Evolutionary conservation across 2,329 filamentous ascomycete species (phyloP).

Genomic region (Penicillium olsonii): DNA sequence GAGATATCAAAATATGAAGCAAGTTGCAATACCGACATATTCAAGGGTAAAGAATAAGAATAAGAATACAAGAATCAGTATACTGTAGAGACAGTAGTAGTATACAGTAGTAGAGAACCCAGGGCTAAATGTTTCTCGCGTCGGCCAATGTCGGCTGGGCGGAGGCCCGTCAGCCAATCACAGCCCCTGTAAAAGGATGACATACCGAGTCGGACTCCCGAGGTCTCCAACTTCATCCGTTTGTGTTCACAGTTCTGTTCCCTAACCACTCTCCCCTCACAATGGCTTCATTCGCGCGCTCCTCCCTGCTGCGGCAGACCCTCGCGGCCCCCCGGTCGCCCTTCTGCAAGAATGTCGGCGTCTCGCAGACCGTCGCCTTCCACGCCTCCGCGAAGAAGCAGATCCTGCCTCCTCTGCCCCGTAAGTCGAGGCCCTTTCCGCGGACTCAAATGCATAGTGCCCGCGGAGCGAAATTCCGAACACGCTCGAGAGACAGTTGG

Average conservation of each 20-base stretch:
- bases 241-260: slow-evolving; percentile 22
- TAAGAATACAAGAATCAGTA: too few species aligned
- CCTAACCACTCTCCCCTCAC: slow-evolving; percentile 24
- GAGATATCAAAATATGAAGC: too few species aligned
- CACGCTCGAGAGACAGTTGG: slow-evolving; percentile 10
- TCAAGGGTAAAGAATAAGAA: too few species aligned
- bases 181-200: slow-evolving; percentile 38
- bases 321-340: slow-evolving; percentile 38
- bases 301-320: slow-evolving; percentile 39
- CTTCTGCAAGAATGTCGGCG: slow-evolving; percentile 36
- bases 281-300: slow-evolving; percentile 46
- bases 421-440: slow-evolving; percentile 55
- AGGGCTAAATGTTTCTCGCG: slow-evolving; percentile 22
- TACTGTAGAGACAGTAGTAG: too few species aligned
- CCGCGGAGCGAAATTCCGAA: neutral
- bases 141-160: slow-evolving; percentile 44
- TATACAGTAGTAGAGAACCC: slow-evolving; percentile 7
- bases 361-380: slow-evolving; percentile 72
- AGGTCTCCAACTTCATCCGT: slow-evolving; percentile 38
- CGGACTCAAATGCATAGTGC: neutral
- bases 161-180: slow-evolving; percentile 39
- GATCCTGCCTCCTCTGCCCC: slow-evolving; percentile 81
- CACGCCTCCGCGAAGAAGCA: slow-evolving; percentile 75
- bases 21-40: neutral
- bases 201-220: slow-evolving; percentile 42